Evolutionary conservation across 1,284 basidiomycete species (phyloP), one percentile per base, ranked within the genome.

Genomic region (Ceratobasidium papillatum): DNA sequence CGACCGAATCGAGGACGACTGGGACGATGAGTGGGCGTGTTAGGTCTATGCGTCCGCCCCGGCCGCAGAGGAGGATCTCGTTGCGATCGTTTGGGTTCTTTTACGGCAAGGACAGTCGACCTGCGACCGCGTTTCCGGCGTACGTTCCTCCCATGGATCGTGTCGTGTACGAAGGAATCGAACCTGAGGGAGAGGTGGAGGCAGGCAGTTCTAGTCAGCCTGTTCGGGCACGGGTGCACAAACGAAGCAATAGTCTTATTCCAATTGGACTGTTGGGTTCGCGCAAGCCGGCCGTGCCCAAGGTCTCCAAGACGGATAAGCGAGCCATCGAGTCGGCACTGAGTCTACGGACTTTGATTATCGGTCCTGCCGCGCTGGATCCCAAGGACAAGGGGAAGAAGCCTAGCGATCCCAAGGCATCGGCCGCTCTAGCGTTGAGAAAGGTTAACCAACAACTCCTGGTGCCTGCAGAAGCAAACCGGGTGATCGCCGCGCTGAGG

Each of bases 371-470:
- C 3, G 77, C 82, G 12, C 25, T 75, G 34, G 58, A 65, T 61
- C 30, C 54, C 19, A 61, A 32, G 27, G 58, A 61, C 58, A 82
- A 82, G 77, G 81, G 85, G 66, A 81, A 83, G 17, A 84, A 83
- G 75, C 76, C 81, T 32, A 75, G 84, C 25, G 65, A 69, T 27
- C 84, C 88, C 27, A 85, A 83, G 76, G 83, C 86, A 14, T 52
- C 64, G 54, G 9, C 74, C 49, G 63, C 73, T 41, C 1, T 62
- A 43, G 51, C 86, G 89, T 79, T 92, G 74, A 87, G 83, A 79
- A 91, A 90, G 80, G 86, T 91, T 80, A 94, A 93, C 82, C 84
- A 88, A 14, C 87, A 90, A 82, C 86, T 94, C 25, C 83, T 88
- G 77, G 80, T 89, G 58, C 88, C 90, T 30, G 89, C 90, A 80